Base-by-base conservation (phyloP, 2,329 filamentous ascomycete species). In the Cytospora paraplurivora region DNA sequence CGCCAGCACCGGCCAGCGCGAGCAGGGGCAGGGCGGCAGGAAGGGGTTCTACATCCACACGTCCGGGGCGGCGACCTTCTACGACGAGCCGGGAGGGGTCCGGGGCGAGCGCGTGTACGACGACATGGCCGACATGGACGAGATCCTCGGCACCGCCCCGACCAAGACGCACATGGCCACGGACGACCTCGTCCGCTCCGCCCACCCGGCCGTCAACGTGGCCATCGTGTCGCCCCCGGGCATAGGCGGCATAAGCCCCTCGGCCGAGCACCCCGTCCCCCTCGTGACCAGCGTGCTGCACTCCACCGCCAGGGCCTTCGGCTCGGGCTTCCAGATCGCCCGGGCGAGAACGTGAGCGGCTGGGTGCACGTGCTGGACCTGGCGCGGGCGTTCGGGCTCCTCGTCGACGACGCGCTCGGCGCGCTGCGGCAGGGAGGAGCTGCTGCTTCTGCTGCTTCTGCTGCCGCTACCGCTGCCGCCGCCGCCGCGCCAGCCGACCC, bases 31-130 rank as follows among this genome's bases (percentile, higher is more conserved):
- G 27, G 27, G 27, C 27, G 47, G 12, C 1, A 38, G 37, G 2
- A 67, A 62, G 60, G 49, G 56, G 4, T 68, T 67, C 41, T 68
- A 67, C 44, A 62, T 68, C 35, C 67, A 68, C 54, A 62, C 67
- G 7, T 67, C 67, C 1, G 66, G 67, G 21, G 66, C 66, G 6
- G 66, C 57, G 6, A 62, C 66, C 17, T 64, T 68, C 53, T 68
- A 65, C 47, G 52, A 64, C 53, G 51, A 67, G 32, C 57, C 62
- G 4, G 57, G 44, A 3, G 67, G 67, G 4, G 11, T 41, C 8
- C 47, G 34, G 33, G 56, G 58, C 7, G 66, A 59, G 3, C 62
- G 61, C 2, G 33, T 63, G 33, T 68, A 66, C 64, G 67, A 68
- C 63, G 67, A 68, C 53, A 41, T 66, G 12, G 44, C 50, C 11